Evolutionary conservation across 1,284 basidiomycete genomes (phyloP), one percentile per base, ranked within the genome.

Genomic region (Lignosus rhinocerotis): DNA sequence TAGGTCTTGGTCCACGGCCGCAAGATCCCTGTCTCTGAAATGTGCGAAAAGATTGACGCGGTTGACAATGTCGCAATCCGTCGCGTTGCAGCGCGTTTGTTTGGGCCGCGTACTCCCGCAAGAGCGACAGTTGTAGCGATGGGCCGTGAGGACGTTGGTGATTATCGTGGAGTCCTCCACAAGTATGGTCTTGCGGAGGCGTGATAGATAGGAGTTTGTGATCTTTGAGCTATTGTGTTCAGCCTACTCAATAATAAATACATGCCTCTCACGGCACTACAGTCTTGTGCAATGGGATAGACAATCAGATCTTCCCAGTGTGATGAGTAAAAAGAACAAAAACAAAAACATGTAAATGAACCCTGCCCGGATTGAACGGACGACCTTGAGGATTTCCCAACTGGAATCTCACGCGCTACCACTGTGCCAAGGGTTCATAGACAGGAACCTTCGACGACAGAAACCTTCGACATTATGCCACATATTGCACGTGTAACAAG

Each of bases 1-100:
- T 77, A 97, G 86, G 85, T 96, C 42, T 86, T 98, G 66, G 92
- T 96, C n/a, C 94, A 97, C 70, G 86, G 89, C 56, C 87, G 90
- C 68, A 95, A 93, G 73, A 84, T 98, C 45, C 86, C 91, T 4
- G 83, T 96, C 25, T 83, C 87, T 33, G 95, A 98, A 73, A 98
- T 98, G 96, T 92, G 90, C 60, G 86, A 84, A 11, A 89, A 88
- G 72, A 94, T 99, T 62, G 94, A 96, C 73, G 78, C 81, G 46
- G 86, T 99, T 53, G 88, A 88, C 17, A 72, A 90, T 11, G 82
- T 85, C 36, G 84, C 87, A 57, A 76, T 96, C 51, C 82, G 80
- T 61, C 80, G 86, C 32, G 93, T 95, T 10, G 93, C 93, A 3
- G 77, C 76, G 34, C 83, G 90, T 49, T 76, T 96, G 55, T 90